Percentiles rank a stretch among this genome's conserved stretches.
Evolutionary conservation across 1,139 yeast genomes (phyloP).

Genomic region (Suhomyces panamericanus): DNA sequence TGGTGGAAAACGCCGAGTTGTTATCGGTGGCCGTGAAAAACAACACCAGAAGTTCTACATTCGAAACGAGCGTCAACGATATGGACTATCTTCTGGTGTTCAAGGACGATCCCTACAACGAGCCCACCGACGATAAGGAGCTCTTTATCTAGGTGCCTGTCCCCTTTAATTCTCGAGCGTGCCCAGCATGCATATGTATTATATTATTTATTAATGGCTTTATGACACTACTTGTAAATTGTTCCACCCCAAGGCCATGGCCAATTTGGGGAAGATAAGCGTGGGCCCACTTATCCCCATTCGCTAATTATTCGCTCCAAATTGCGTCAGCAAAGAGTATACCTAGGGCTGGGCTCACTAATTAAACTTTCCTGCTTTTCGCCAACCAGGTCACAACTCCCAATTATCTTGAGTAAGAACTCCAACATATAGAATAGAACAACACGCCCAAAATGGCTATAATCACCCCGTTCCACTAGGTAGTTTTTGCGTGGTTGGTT

Average conservation of each 20-base stretch:
- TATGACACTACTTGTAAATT: not conserved
- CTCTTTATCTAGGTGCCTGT: conserved; percentile 1
- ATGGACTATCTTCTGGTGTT: conserved; percentile 22
- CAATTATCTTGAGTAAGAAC: too few relatives aligned
- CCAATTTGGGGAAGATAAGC: not conserved
- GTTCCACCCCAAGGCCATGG: not conserved
- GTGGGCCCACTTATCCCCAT: not conserved
- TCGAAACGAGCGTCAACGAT: conserved; percentile 18
- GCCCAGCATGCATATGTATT: conserved; percentile 1
- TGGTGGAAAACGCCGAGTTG: conserved; percentile 31
- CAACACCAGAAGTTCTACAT: conserved; percentile 1
- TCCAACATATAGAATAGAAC: not conserved
- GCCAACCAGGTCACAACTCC: too few relatives aligned
- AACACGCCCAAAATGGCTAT: not conserved
- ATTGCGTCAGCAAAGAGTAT: too few relatives aligned
- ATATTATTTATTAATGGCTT: not conserved
- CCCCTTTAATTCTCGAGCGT: conserved; percentile 2
- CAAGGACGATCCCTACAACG: conserved; percentile 24
- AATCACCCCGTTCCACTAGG: not conserved
- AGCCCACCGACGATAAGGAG: conserved; percentile 3
- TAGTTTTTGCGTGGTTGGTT: not conserved
- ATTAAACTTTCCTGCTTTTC: too few relatives aligned
- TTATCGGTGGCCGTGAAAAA: conserved; percentile 16
- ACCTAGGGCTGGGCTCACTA: too few relatives aligned
- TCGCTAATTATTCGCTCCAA: too few relatives aligned